phyloP scores from a whole-genome alignment of 1,284 basidiomycete species.

The Malassezia nana region DNA sequence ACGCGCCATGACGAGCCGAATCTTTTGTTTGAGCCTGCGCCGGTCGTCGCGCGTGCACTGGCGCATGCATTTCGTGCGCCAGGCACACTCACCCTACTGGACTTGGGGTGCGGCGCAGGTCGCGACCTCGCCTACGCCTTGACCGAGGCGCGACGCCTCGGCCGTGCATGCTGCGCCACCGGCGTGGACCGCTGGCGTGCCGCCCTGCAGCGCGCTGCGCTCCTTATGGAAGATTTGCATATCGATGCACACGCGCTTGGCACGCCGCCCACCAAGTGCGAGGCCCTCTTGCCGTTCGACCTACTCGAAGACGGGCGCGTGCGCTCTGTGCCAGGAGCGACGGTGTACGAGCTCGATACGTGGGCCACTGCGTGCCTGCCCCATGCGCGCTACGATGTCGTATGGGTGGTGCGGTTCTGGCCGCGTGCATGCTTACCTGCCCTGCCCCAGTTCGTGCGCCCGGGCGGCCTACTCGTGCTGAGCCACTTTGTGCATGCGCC shows the following conservation, averaged over 20 bases:
- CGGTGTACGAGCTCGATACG: neutral
- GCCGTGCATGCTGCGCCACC: conserved; percentile 4
- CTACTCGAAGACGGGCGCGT: conserved; percentile 4
- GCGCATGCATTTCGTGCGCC: neutral
- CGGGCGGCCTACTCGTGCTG: conserved; percentile 7
- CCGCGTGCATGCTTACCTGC: neutral
- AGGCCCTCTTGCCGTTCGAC: neutral
- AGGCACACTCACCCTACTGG: neutral
- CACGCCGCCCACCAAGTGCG: neutral
- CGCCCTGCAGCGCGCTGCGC: conserved; percentile 9
- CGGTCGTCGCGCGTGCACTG: conserved; percentile 5
- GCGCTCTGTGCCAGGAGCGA: neutral
- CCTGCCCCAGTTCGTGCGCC: conserved; percentile 3
- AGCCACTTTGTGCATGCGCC: conserved; percentile 20
- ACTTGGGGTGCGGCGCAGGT: conserved; percentile 17
- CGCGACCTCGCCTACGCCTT: conserved; percentile 14
- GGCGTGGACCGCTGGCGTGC: conserved; percentile 14
- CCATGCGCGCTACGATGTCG: conserved; percentile 1
- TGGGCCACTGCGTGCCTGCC: neutral
- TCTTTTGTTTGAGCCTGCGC: conserved; percentile 10
- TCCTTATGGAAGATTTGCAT: conserved; percentile 4
- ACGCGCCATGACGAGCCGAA: neutral
- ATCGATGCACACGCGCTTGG: neutral
- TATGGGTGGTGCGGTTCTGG: conserved; percentile 17
- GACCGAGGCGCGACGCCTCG: neutral